These are phyloP conservation scores for Gynochthodes officinalis DNA, from an alignment of 257 asterid species.

Conservation along the genomic window DNA sequence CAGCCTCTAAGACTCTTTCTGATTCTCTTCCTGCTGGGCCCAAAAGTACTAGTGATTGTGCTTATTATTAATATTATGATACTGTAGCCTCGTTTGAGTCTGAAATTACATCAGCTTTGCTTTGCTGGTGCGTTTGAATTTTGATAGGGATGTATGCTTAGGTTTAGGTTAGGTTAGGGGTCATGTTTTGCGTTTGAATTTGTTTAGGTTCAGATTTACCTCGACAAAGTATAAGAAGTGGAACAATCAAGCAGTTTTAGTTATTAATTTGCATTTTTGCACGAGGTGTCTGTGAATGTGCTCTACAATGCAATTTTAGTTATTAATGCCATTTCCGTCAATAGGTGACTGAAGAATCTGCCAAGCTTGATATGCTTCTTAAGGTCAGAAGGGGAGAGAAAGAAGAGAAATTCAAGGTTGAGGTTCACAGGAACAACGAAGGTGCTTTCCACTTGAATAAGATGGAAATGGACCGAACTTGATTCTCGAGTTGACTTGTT, in stretches of 20 bases:
- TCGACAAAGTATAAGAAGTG: too few species aligned
- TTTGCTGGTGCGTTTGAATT: neutral
- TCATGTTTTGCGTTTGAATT: neutral
- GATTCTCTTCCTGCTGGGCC: too few species aligned
- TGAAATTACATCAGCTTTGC: neutral
- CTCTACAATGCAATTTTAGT: too few species aligned
- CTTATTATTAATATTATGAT: too few species aligned
- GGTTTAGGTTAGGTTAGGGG: neutral
- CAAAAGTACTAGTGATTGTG: too few species aligned
- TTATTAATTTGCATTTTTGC: too few species aligned
- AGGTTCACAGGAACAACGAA: slow-evolving; percentile 61
- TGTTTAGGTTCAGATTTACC: neutral
- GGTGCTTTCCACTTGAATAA: slow-evolving; percentile 71
- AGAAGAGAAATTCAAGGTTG: slow-evolving; percentile 79
- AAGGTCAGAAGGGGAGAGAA: slow-evolving; percentile 74
- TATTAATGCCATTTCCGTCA: neutral
- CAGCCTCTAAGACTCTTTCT: too few species aligned
- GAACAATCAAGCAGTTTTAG: neutral
- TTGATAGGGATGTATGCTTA: neutral
- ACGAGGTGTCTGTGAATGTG: too few species aligned
- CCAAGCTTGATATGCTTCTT: slow-evolving; percentile 77
- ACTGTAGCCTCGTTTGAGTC: neutral
- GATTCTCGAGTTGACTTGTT: too few species aligned
- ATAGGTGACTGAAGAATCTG: slow-evolving; percentile 55
- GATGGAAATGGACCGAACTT: slow-evolving; percentile 15